A percentile compares a stretch with the other conserved stretches of the same genome.
phyloP scores from a whole-genome alignment of 345 rosid species.

The Bretschneidera sinensis region DNA sequence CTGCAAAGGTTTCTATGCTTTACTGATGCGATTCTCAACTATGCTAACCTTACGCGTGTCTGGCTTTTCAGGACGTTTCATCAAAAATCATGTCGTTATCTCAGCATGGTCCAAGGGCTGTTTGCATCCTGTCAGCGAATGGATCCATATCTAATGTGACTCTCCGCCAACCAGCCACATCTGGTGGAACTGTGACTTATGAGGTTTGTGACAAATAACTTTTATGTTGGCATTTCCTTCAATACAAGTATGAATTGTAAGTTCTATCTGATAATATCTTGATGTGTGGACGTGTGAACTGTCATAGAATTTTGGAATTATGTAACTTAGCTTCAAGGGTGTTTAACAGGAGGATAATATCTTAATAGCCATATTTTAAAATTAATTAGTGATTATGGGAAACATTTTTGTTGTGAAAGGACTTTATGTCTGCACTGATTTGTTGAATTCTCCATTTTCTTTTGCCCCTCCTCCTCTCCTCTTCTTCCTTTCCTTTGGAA shows the following conservation, averaged over 20 bases:
- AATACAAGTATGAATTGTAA: no score
- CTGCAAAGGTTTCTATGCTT: background rate
- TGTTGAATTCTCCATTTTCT: no score
- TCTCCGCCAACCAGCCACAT: conserved; percentile 60
- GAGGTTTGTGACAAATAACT: conserved; percentile 43
- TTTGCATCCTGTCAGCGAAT: conserved; percentile 66
- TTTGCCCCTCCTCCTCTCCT: no score
- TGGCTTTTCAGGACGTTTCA: conserved; percentile 48
- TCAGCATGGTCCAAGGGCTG: conserved; percentile 58
- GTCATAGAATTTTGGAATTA: background rate
- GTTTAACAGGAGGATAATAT: background rate
- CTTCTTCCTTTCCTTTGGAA: no score
- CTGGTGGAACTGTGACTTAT: conserved; percentile 76
- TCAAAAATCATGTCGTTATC: conserved; percentile 67
- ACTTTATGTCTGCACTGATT: no score
- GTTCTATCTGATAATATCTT: no score
- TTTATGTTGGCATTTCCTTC: background rate
- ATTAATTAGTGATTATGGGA: no score
- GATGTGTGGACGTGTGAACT: background rate
- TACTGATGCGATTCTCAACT: background rate
- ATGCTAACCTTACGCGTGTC: conserved; percentile 3
- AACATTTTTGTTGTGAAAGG: no score
- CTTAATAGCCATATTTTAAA: no score
- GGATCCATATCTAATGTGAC: conserved; percentile 79
- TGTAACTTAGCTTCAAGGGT: background rate